Conservation (phyloP, 78 protist species). For the Dictyostelium intermedium region DNA sequence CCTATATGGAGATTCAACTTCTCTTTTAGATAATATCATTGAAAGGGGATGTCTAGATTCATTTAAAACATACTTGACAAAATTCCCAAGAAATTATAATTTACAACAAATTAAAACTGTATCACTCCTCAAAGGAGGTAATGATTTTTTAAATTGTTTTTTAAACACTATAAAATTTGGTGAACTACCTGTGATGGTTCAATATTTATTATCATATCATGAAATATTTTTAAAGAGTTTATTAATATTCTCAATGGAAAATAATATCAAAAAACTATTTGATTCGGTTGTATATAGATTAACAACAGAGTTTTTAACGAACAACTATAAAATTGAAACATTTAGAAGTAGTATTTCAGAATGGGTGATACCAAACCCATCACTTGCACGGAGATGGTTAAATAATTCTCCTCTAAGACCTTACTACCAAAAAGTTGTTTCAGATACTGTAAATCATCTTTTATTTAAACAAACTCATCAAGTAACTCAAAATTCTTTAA, state of each 20-base stretch:
- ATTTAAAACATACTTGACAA: neutral
- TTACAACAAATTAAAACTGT: neutral
- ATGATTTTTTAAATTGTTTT: neutral
- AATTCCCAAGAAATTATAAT: neutral
- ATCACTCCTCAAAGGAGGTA: neutral
- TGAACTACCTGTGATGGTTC: neutral
- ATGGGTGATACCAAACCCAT: neutral
- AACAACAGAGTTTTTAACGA: neutral
- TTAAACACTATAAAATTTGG: neutral
- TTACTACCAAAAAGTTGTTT: neutral
- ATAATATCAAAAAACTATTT: neutral
- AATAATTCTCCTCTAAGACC: neutral
- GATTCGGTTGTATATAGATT: neutral
- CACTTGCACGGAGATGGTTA: neutral
- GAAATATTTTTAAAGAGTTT: neutral
- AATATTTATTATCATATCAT: neutral
- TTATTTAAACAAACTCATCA: neutral
- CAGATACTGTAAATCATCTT: neutral
- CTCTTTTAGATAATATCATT: neutral
- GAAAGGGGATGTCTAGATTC: neutral
- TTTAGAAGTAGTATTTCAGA: neutral
- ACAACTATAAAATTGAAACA: neutral
- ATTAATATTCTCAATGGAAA: neutral
- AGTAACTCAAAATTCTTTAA: neutral
- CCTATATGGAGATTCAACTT: neutral